Evolutionary conservation across 257 asterid genomes (phyloP), one percentile per base, ranked within the genome.

Genomic region (Fraxinus pennsylvanica): DNA sequence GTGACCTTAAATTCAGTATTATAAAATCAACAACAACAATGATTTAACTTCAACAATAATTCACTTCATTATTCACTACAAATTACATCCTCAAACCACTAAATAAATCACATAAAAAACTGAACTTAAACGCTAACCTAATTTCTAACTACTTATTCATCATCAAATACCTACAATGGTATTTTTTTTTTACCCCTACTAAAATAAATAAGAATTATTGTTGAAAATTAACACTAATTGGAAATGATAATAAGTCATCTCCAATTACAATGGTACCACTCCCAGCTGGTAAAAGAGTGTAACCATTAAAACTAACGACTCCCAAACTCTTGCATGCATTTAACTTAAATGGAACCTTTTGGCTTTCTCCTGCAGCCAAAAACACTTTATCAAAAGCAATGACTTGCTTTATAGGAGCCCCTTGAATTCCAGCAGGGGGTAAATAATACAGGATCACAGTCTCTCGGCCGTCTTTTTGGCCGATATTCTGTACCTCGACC

Each of bases 281-380:
- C 12, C 89, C 90, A 0, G 83, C 57, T 25, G 86, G 83, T 74
- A 88, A 68, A 73, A 86, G 57, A 15, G 52, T 71, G 21, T 82
- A 78, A 5, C 82, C 88, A 15, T n/a, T 68, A 14, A 57, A 78
- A 73, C 84, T 81, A 2, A 84, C 84, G 0, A 86, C 9, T 5
- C 87, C 90, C 47, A 88, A 74, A 29, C 57, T 78, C 74, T 81
- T 74, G 74, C 90, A 84, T 30, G 80, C 90, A 72, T 83, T 78
- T 76, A 85, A 38, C 19, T 30, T 69, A 43, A 85, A 87, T 0
- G 35, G 7, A 22, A 81, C 86, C 27, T 73, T 81, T 21, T 19
- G 4, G 17, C 63, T 79, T n/a, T 27, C 6, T 1, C 86, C 87
- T 5, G 78, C 79, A 1, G 17, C 50, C n/a, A 88, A 68, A 6